A percentile compares a stretch with the other conserved stretches of the same genome.
Conservation (phyloP, 2,329 filamentous ascomycete species). For the Tolypocladium ovalisporum region DNA sequence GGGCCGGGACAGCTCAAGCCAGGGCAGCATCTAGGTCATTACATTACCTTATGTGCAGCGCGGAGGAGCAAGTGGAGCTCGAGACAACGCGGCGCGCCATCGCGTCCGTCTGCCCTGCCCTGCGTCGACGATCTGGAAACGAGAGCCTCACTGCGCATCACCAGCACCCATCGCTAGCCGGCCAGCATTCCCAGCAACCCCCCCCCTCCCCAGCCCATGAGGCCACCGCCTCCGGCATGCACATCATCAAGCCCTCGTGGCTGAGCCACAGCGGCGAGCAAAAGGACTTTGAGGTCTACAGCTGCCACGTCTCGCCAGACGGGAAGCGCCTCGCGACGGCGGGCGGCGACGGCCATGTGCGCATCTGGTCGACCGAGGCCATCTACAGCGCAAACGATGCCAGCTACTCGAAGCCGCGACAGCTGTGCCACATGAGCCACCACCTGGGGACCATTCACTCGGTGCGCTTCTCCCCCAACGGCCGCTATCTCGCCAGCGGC, state of each 20-base stretch:
- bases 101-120: not conserved
- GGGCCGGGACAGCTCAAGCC: not conserved
- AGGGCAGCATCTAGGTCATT: too few relatives aligned
- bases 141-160: not conserved
- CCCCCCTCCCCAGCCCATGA: slow-evolving; percentile 1
- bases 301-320: slow-evolving; percentile 93
- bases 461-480: slow-evolving; percentile 91
- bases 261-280: slow-evolving; percentile 93
- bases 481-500: slow-evolving; percentile 89
- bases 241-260: slow-evolving; percentile 91
- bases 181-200: not conserved
- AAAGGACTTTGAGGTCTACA: slow-evolving; percentile 98
- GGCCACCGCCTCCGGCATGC: slow-evolving; percentile 38
- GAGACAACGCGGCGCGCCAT: not conserved
- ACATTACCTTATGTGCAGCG: too few relatives aligned
- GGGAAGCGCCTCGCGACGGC: slow-evolving; percentile 86
- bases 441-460: slow-evolving; percentile 96
- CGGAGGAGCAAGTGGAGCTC: not conserved
- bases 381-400: slow-evolving; percentile 71
- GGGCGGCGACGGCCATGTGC: slow-evolving; percentile 92
- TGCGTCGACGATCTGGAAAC: not conserved
- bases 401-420: slow-evolving; percentile 67
- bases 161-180: not conserved
- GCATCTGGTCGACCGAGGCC: slow-evolving; percentile 94
- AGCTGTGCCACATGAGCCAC: slow-evolving; percentile 96